Percentiles rank a stretch among this genome's conserved stretches.
These are phyloP conservation scores for Termitomyces sp. DNA, from an alignment of 768 basidiomycete genomes.

Conservation along the genomic window DNA sequence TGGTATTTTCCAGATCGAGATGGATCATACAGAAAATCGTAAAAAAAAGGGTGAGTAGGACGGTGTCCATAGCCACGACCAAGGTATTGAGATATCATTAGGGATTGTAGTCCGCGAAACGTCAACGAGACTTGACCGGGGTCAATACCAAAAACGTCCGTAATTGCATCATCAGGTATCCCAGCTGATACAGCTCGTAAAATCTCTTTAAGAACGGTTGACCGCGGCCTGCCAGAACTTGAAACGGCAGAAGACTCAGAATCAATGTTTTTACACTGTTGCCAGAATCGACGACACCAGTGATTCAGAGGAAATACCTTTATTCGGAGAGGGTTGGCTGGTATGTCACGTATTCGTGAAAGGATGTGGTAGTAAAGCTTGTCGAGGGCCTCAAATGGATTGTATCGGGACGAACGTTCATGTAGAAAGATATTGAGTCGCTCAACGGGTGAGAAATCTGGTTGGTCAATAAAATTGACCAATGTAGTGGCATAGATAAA, in stretches of 20 bases:
- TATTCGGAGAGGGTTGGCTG: neutral
- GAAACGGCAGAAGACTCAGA: neutral
- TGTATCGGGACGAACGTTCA: neutral
- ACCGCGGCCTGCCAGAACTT: neutral
- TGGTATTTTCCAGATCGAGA: neutral
- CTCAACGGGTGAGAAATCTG: neutral
- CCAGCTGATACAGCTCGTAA: neutral
- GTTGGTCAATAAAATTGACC: neutral
- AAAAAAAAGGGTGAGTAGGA: neutral
- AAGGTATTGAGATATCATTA: neutral
- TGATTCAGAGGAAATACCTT: neutral
- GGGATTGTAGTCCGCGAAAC: neutral
- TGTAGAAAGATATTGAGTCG: neutral
- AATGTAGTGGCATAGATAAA: constrained; percentile 13
- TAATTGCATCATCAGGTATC: neutral
- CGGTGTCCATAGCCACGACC: neutral
- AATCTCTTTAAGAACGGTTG: neutral
- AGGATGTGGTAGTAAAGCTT: constrained; percentile 1
- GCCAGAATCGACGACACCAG: neutral
- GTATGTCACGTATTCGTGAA: neutral
- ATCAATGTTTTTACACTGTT: neutral
- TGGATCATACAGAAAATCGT: neutral
- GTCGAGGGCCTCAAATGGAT: neutral
- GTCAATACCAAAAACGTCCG: neutral
- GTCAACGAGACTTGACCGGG: neutral